A percentile compares a stretch with the other conserved stretches of the same genome.
These are phyloP conservation scores for Agrocybe praecox DNA, from an alignment of 768 basidiomycete genomes.

Conservation along the genomic window DNA sequence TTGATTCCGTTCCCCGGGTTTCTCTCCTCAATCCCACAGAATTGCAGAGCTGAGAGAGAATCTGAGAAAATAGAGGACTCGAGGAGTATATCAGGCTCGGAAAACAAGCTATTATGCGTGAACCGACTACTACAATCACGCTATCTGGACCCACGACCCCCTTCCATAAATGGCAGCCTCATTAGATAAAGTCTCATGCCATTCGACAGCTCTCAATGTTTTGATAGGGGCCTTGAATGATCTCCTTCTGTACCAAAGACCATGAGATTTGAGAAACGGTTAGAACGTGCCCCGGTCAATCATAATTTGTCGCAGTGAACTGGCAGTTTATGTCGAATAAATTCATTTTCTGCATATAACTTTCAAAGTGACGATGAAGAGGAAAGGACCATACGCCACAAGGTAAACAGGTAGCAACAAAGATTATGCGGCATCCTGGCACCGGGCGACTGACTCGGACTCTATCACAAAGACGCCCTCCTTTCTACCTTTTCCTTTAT, in stretches of 20 bases:
- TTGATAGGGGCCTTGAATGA: not conserved
- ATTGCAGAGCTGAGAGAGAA: conserved; percentile 7
- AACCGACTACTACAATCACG: conserved; percentile 26
- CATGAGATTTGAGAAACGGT: not conserved
- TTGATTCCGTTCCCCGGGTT: conserved; percentile 15
- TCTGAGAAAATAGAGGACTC: conserved; percentile 4
- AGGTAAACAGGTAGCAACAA: conserved; percentile 40
- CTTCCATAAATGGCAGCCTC: conserved; percentile 1
- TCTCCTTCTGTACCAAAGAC: no score
- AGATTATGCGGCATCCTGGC: conserved; percentile 25
- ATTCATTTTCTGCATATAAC: no score
- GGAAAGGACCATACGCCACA: conserved; percentile 37
- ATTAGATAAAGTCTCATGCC: conserved; percentile 1
- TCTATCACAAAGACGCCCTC: conserved; percentile 15
- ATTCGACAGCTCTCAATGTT: no score
- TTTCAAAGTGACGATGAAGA: no score
- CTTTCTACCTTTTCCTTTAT: conserved; percentile 15
- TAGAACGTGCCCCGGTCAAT: not conserved
- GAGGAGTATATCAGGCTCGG: conserved; percentile 1
- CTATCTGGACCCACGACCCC: conserved; percentile 31
- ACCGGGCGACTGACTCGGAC: conserved; percentile 26
- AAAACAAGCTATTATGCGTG: conserved; percentile 3
- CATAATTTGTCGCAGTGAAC: not conserved
- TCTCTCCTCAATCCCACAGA: conserved; percentile 16
- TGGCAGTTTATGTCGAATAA: not conserved